Evolutionary conservation across 2,329 filamentous ascomycete genomes (phyloP).

Genomic region (Ophiostoma ips): DNA sequence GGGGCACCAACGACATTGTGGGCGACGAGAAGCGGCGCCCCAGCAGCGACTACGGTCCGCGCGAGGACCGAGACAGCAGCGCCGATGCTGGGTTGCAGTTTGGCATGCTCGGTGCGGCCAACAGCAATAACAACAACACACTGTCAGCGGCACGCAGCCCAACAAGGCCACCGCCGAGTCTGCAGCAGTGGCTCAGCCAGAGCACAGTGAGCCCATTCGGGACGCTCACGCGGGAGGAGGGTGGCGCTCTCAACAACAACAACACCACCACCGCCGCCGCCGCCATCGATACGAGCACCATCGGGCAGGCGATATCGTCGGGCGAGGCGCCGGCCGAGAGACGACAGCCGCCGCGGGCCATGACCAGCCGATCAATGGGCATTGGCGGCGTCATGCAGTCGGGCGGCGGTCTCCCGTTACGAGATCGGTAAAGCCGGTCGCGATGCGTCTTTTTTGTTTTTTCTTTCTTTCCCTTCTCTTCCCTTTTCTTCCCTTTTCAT

Average conservation of each 20-base stretch:
- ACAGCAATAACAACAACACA: too few species aligned
- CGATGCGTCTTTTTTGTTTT: background rate
- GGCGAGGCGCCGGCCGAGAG: constrained; percentile 1
- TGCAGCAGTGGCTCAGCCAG: constrained; percentile 22
- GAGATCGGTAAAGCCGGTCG: background rate
- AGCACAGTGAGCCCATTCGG: constrained; percentile 24
- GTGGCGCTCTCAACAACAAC: background rate
- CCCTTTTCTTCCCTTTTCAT: too few species aligned
- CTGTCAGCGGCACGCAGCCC: too few species aligned
- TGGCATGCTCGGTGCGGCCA: background rate
- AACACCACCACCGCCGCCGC: background rate
- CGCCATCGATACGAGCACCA: background rate
- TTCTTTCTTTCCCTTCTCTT: background rate
- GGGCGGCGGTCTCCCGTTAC: constrained; percentile 6
- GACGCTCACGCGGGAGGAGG: constrained; percentile 15
- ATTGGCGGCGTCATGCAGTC: constrained; percentile 13
- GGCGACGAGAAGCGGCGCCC: constrained; percentile 2
- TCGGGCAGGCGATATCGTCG: background rate
- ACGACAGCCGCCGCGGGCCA: constrained; percentile 5
- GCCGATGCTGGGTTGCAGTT: background rate
- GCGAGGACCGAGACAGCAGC: background rate
- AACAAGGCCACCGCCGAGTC: constrained; percentile 14
- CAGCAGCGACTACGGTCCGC: background rate
- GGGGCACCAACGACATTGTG: background rate
- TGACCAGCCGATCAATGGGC: constrained; percentile 8